Conservation (phyloP, 768 basidiomycete genomes). For the Kwoniella sp. region DNA sequence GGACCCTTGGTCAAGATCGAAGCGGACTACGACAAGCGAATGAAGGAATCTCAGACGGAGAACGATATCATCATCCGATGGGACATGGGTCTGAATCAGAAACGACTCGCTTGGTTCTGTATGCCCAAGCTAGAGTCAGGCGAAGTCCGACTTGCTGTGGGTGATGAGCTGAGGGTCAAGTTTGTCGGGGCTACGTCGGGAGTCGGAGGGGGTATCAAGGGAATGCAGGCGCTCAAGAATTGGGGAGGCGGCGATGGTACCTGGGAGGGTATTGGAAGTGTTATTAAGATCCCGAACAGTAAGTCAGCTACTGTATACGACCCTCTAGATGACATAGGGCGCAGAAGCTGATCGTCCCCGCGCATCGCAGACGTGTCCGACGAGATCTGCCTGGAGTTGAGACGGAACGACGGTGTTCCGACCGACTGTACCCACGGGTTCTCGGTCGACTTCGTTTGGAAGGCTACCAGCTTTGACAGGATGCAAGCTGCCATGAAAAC, state of each 20-base stretch:
- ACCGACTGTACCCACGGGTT: conserved; percentile 92
- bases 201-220: conserved; percentile 44
- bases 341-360: background rate
- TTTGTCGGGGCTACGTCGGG: conserved; percentile 74
- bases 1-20: conserved; percentile 99
- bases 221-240: conserved; percentile 42
- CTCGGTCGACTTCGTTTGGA: conserved; percentile 99
- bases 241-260: conserved; percentile 65
- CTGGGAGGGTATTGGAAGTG: conserved; percentile 98
- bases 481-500: conserved; percentile 99
- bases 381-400: conserved; percentile 91
- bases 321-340: background rate
- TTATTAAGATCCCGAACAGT: conserved; percentile 99
- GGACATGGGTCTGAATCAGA: conserved; percentile 98
- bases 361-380: conserved; percentile 83
- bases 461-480: conserved; percentile 97
- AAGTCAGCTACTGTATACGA: conserved; percentile 51
- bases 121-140: conserved; percentile 97
- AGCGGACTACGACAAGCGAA: conserved; percentile 95
- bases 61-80: conserved; percentile 93
- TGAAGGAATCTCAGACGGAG: conserved; percentile 98
- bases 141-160: conserved; percentile 93
- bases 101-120: conserved; percentile 96
- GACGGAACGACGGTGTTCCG: conserved; percentile 88
- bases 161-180: conserved; percentile 88